A percentile compares a stretch with the other conserved stretches of the same genome.
These are phyloP conservation scores for Solanum infundibuliforme DNA, from an alignment of 257 asterid genomes.

Conservation along the genomic window DNA sequence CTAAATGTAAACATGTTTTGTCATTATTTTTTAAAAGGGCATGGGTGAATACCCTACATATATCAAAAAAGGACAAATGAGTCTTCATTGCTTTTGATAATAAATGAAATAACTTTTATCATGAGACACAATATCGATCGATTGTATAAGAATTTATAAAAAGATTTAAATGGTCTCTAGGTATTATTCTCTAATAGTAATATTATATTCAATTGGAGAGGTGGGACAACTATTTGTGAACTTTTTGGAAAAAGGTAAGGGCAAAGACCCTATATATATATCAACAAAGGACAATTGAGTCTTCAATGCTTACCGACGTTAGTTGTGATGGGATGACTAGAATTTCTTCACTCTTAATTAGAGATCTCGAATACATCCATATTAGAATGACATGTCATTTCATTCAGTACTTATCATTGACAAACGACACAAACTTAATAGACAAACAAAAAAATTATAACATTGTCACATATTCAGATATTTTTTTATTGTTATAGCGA, in stretches of 20 bases:
- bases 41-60: neutral
- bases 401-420: too few relatives aligned
- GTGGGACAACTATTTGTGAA: neutral
- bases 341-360: too few relatives aligned
- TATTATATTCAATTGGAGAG: neutral
- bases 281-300: neutral
- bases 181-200: neutral
- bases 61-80: neutral
- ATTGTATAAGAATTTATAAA: neutral
- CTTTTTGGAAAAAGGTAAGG: neutral
- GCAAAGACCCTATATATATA: neutral
- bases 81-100: neutral
- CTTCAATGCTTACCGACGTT: neutral
- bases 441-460: too few relatives aligned
- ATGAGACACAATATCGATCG: neutral
- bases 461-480: too few relatives aligned
- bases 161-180: too few relatives aligned
- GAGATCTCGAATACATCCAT: rapidly evolving
- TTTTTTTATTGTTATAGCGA: too few relatives aligned
- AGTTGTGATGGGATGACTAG: too few relatives aligned
- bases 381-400: too few relatives aligned
- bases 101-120: neutral
- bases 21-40: neutral
- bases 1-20: neutral
- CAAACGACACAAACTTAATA: too few relatives aligned